These are phyloP conservation scores for Boletus patriciae DNA, from an alignment of 768 basidiomycete genomes.

Conservation along the genomic window DNA sequence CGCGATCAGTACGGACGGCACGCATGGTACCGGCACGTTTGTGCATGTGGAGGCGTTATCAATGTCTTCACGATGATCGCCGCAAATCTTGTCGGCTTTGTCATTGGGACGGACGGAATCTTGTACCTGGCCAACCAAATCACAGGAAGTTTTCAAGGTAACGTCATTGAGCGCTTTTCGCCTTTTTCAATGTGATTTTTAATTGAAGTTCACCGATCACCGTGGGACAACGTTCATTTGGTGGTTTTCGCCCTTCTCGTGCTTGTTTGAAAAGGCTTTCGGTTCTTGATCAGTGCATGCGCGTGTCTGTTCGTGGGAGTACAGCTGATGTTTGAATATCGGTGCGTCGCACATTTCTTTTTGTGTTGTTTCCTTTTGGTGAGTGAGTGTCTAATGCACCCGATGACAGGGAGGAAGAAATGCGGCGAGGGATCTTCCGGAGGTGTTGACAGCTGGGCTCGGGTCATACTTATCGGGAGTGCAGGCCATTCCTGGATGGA, in stretches of 20 bases:
- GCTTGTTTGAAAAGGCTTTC: constrained; percentile 46
- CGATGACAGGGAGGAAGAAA: constrained; percentile 65
- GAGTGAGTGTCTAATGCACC: constrained; percentile 1
- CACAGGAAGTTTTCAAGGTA: constrained; percentile 66
- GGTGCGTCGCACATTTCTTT: constrained; percentile 46
- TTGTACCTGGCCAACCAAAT: constrained; percentile 63
- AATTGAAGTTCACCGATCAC: neutral
- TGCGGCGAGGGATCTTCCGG: constrained; percentile 58
- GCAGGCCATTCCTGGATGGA: neutral
- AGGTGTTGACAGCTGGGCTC: constrained; percentile 38
- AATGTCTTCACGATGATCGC: constrained; percentile 89
- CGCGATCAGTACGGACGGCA: constrained; percentile 57
- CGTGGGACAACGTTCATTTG: neutral
- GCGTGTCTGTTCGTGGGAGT: constrained; percentile 74
- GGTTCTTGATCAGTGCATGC: constrained; percentile 61
- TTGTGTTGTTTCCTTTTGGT: neutral
- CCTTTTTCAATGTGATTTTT: neutral
- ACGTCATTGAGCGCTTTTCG: neutral
- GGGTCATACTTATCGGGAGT: neutral
- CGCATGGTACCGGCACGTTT: constrained; percentile 84
- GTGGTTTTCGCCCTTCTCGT: neutral
- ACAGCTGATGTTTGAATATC: constrained; percentile 96
- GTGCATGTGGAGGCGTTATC: constrained; percentile 76
- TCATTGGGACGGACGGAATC: constrained; percentile 81
- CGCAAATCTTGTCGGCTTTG: constrained; percentile 95